Base-by-base conservation (phyloP, 140 eudicot genomes). In the Stevia rebaudiana region DNA sequence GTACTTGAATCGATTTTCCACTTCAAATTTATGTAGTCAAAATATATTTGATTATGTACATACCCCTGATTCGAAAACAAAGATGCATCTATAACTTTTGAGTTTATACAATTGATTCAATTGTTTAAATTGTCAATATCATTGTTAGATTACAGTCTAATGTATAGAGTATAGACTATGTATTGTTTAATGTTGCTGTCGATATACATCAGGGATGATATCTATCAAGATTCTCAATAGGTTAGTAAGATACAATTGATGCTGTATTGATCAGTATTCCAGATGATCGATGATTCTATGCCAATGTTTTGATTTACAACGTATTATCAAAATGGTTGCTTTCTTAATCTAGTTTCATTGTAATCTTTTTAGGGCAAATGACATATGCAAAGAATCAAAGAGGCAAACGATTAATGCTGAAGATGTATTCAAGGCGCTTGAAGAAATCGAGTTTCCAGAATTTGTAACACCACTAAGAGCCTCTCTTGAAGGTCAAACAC, bases 401-500 rank as follows among this genome's bases (percentile, higher is more conserved):
- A 79, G 98, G 78, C 95, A 92, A 65, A 92, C 84, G 9, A 85
- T 92, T 36, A 92, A 59, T 37, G 96, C 96, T 8, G 96, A 92
- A 58, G 98, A 85, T 61, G 98, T 92, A 44, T 82, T 88, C 43
- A 85, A 88, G 61, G 98, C 98, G 2, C 85, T 91, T 9, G 96
- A 91, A 49, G 98, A 91, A 72, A 91, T 91, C 12, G 98, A 91
- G 72, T 91, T 91, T 75, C 69, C 87, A 22, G 98, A 91, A 68
- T 77, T 87, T 41, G 67, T 85, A 62, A 89, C 62, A 30, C 86
- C 98, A 40, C 87, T 91, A 42, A 83, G 81, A 74, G 78, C 78
- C 43, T 76, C 95, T 58, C 96, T 92, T 63, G 86, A 81, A 79
- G 96, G 98, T 90, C 62, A 42, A 58, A 1, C 46, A 21, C 53